Evolutionary conservation across 2,329 filamentous ascomycete genomes (phyloP), one percentile per base, ranked within the genome.

Genomic region (Exserohilum rostratum): DNA sequence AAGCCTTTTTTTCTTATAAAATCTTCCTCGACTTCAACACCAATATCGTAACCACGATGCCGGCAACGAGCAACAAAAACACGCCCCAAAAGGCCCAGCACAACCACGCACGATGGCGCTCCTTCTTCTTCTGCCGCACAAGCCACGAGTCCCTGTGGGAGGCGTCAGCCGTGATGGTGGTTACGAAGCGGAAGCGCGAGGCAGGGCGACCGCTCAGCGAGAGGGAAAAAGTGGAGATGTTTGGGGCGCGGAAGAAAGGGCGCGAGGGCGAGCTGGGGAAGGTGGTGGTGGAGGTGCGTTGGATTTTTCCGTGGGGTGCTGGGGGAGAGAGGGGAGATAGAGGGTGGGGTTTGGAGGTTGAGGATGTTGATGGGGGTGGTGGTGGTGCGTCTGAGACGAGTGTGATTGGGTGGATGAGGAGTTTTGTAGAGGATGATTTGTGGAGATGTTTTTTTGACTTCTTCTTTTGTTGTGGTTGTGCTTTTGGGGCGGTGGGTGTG

Each of bases 81-180:
- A 62, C 60, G 2, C 78, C 53, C 80, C 79, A 82, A 64, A 81
- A 82, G 12, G 62, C 57, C 71, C 75, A 80, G 62, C 79, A 82
- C 46, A 85, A 75, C 46, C 77, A 77, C 18, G 78, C 78, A 9
- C 80, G 76, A 42, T 77, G 78, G 4, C 69, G 65, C 50, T 75
- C 74, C 63, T 86, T 86, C 44, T 70, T 70, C 13, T 76, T 73
- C 70, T 85, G 78, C 6, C 74, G 73, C 31, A 75, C 76, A 29
- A 86, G 81, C 84, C 84, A 86, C 46, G 77, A 78, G 60, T 81
- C 74, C 53, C 82, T 85, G 59, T 57, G 56, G 10, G 50, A 38
- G 13, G 63, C 60, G 67, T 71, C 60, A 69, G 61, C 59, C 33
- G 64, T 58, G 31, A 73, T 68, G 18, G 60, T 62, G 5, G 71